Percentiles rank a stretch among this genome's conserved stretches.
These are phyloP conservation scores for Papiliotrema laurentii DNA, from an alignment of 1,284 basidiomycete species.

Conservation along the genomic window DNA sequence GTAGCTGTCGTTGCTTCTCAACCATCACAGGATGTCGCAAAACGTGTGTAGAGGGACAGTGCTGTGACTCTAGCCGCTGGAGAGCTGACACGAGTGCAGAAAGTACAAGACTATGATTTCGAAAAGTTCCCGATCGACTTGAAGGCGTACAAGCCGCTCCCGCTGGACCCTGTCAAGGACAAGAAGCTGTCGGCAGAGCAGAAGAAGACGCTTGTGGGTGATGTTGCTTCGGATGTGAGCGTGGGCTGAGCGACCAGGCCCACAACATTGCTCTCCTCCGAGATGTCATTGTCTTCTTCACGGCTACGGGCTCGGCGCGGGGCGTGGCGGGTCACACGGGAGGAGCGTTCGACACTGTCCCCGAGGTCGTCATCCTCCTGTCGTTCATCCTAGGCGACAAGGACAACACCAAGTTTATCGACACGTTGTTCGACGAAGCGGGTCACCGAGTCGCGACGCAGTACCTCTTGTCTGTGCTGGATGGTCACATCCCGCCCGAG, in stretches of 20 bases:
- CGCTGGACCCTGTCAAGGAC: constrained; percentile 63
- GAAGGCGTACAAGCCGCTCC: constrained; percentile 64
- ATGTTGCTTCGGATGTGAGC: no score
- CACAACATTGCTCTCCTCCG: constrained; percentile 71
- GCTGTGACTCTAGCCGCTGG: no score
- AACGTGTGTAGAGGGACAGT: no score
- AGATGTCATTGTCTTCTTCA: constrained; percentile 76
- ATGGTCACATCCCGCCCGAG: constrained; percentile 64
- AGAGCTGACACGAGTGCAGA: no score
- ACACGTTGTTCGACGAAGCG: constrained; percentile 48
- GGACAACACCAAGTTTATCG: constrained; percentile 29
- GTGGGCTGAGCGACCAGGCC: no score
- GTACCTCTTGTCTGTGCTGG: constrained; percentile 70
- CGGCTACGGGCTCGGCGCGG: constrained; percentile 69
- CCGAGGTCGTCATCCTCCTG: constrained; percentile 24
- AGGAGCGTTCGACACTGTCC: constrained; percentile 75
- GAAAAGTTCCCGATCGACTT: constrained; percentile 68
- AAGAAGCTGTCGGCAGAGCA: constrained; percentile 58
- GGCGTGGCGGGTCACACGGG: constrained; percentile 77
- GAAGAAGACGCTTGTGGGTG: constrained; percentile 57
- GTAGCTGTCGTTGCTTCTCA: no score
- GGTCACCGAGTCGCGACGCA: constrained; percentile 84
- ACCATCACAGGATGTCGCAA: no score
- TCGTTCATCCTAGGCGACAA: constrained; percentile 18
- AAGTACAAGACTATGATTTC: constrained; percentile 22